Evolutionary conservation across 192 early-diverging fungal genomes (phyloP), one percentile per base, ranked within the genome.

Genomic region (Gorgonomyces haynaldii): DNA sequence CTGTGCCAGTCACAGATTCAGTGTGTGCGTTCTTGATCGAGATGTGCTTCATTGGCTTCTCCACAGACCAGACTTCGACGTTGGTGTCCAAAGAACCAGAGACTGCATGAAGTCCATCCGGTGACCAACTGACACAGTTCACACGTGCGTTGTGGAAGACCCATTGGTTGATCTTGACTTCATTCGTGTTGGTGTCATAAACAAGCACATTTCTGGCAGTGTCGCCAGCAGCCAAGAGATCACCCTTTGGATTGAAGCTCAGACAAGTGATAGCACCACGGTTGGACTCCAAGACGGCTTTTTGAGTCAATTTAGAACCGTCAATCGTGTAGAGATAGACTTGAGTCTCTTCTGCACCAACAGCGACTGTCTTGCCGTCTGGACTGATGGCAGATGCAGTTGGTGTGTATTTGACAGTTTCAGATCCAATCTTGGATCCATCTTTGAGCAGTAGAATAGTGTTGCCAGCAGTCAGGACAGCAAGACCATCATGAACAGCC

Each of bases 61-160:
- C 82, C 4, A 78, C 66, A 56, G 74, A 85, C 91, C 91, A 98
- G 3, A 96, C 72, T 60, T 84, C 87, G 25, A 96, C 78, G 62
- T 87, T 79, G 42, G 88, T 89, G 61, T 98, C 94, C 23, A 95
- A 67, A 22, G 83, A 79, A 13, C 80, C 82, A 30, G 83, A 86
- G 0, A 79, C 91, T 1, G 82, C 79, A 57, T 83, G 81, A 16
- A 54, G 27, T 1, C 82, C 78, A 59, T 84, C 82, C 1, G 77
- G 64, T 1, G 83, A 78, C 91, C 91, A 98, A 0, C 66, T 66
- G 24, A 98, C 58, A 6, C 65, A 64, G 50, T 83, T 86, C 35
- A 98, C 70, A n/a, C 89, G 79, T 22, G 82, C 86, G 2, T 73
- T 81, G 59, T 98, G 94, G 64, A 84, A 87, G 20, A 85, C 81